These are phyloP conservation scores for Zygoascus bituminiphila DNA, from an alignment of 805 yeast species.

Conservation along the genomic window DNA sequence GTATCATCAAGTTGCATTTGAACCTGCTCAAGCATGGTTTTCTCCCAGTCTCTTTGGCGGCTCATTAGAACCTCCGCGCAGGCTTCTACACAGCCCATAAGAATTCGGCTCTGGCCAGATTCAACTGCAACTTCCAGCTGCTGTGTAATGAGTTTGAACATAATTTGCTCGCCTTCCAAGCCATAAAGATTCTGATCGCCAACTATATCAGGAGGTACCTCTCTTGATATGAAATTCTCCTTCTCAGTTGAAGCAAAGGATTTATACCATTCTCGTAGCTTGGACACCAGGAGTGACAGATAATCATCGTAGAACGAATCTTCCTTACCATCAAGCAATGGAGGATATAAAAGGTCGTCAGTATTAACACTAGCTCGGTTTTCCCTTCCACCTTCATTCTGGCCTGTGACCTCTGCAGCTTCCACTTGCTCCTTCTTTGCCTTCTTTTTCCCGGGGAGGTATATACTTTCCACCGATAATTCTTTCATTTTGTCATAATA, in stretches of 20 bases:
- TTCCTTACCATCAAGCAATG: constrained; percentile 63
- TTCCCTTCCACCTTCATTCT: background rate
- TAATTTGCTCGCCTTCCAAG: constrained; percentile 68
- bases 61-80: constrained; percentile 53
- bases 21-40: constrained; percentile 47
- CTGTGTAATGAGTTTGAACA: constrained; percentile 77
- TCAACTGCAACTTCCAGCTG: constrained; percentile 85
- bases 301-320: constrained; percentile 71
- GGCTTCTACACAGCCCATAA: constrained; percentile 68
- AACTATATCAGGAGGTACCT: constrained; percentile 65
- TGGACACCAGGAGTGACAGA: constrained; percentile 55
- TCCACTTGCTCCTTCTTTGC: constrained; percentile 4
- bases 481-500: constrained; percentile 47
- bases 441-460: constrained; percentile 29
- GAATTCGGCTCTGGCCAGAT: constrained; percentile 69
- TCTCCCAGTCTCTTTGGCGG: constrained; percentile 58
- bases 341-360: constrained; percentile 37
- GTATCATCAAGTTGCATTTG: constrained; percentile 27
- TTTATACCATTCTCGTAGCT: constrained; percentile 79
- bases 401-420: background rate
- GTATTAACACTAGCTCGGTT: background rate
- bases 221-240: constrained; percentile 52
- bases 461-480: constrained; percentile 33
- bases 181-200: constrained; percentile 48
- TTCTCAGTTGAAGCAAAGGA: constrained; percentile 63